These are phyloP conservation scores for Deinandra increscens DNA, from an alignment of 129 eudicot genomes.

Conservation along the genomic window DNA sequence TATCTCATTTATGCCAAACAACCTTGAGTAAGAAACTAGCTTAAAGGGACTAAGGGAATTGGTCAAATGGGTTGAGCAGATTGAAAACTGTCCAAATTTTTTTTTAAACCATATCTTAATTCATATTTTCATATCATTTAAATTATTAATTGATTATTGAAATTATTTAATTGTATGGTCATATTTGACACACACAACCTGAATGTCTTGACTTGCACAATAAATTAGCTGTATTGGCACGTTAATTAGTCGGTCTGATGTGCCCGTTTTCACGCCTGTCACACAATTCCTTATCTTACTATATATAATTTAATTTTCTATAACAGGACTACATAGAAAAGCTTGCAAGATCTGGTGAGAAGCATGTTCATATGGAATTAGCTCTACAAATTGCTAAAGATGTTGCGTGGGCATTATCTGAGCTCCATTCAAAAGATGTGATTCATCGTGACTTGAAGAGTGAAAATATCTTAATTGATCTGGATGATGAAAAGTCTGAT, in stretches of 20 bases:
- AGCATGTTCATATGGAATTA: slow-evolving; percentile 49
- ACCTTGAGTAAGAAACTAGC: background rate
- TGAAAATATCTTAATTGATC: slow-evolving; percentile 69
- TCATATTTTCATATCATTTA: background rate
- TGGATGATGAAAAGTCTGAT: slow-evolving; percentile 57
- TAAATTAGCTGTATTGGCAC: background rate
- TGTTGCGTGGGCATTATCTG: slow-evolving; percentile 71
- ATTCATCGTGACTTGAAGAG: slow-evolving; percentile 98
- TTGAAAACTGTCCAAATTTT: background rate
- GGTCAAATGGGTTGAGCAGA: background rate
- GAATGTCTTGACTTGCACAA: background rate
- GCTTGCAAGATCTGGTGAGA: slow-evolving; percentile 61
- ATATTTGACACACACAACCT: background rate
- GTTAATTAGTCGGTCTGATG: background rate
- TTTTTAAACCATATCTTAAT: background rate
- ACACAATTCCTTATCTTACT: background rate
- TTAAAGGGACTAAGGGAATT: background rate
- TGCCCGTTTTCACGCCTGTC: background rate
- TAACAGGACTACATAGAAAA: slow-evolving; percentile 62
- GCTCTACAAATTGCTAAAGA: slow-evolving; percentile 62
- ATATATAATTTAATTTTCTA: slow-evolving; percentile 1
- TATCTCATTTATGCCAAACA: background rate
- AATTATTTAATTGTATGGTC: background rate
- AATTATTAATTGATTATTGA: background rate
- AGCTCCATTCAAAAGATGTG: slow-evolving; percentile 74